Evolutionary conservation across 768 basidiomycete genomes (phyloP), one percentile per base, ranked within the genome.

Genomic region (Pulveroboletus sp.): DNA sequence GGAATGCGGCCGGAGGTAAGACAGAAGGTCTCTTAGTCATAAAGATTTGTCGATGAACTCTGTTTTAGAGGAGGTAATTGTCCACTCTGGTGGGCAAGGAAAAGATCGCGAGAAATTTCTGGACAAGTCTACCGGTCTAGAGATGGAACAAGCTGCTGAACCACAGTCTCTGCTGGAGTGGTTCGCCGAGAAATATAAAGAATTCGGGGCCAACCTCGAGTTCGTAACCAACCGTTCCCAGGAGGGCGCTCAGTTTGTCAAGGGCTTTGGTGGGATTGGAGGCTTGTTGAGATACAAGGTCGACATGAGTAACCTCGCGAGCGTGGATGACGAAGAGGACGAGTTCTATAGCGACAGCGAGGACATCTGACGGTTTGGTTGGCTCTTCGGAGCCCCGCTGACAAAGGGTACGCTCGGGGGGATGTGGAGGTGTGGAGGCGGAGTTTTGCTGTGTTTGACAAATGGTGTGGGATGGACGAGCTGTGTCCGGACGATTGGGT

Each of bases 121-220:
- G 6, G 97, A 99, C 78, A 94, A 95, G 70, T 89, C 90, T 4
- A 99, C 94, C 14, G 87, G 90, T 4, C 65, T 84, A 33, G 97
- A 99, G 76, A 99, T 99, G 97, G 97, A 99, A 66, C 86, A 89
- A 67, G 70, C 71, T 9, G 60, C 59, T 2, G 97, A 99, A 57
- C 85, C 97, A 2, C 81, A 89, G 62, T 76, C 89, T 41, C 79
- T 98, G 10, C 82, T 99, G 51, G 97, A 99, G 68, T 98, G 97
- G 97, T 93, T 98, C 67, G 87, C 97, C 38, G 97, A 98, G 67
- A 93, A 94, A 66, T 99, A 98, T 78, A 94, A 91, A 68, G 92
- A 95, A 35, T 98, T 97, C 64, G 97, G 95, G 53, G 91, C 95
- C 43, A 85, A 86, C 58, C 84, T 97, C 52, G 93, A 94, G 73